These are phyloP conservation scores for Cladosporium phlei DNA, from an alignment of 2,329 filamentous ascomycete genomes.

Conservation along the genomic window DNA sequence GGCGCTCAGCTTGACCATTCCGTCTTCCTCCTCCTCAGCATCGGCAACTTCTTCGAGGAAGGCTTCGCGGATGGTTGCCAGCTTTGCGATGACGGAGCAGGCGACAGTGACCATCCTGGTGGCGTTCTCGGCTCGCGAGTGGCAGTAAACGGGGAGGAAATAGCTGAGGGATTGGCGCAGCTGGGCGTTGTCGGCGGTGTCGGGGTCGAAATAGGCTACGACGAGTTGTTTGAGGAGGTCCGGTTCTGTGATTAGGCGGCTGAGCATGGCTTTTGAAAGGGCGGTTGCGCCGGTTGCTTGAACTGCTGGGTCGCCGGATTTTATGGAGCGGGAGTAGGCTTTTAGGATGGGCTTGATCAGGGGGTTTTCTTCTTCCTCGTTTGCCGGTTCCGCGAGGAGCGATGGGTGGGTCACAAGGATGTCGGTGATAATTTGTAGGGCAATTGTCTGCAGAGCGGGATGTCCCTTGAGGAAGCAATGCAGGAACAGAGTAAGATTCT, in stretches of 20 bases:
- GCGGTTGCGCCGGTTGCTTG: constrained; percentile 77
- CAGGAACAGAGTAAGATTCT: constrained; percentile 56
- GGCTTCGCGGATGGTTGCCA: constrained; percentile 42
- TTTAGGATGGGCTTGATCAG: constrained; percentile 66
- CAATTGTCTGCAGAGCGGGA: constrained; percentile 80
- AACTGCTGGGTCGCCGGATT: constrained; percentile 66
- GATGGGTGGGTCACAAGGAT: constrained; percentile 85
- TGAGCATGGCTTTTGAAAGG: constrained; percentile 79
- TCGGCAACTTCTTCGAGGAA: constrained; percentile 44
- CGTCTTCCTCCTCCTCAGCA: constrained; percentile 65
- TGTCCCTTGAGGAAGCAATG: constrained; percentile 95
- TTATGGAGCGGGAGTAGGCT: constrained; percentile 77
- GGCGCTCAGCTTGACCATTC: constrained; percentile 68
- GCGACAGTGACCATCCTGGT: constrained; percentile 71
- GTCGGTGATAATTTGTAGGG: constrained; percentile 86
- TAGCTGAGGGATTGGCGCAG: constrained; percentile 85
- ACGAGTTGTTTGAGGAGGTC: constrained; percentile 77
- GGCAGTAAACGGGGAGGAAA: constrained; percentile 92
- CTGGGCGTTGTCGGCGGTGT: constrained; percentile 71
- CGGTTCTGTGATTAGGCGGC: constrained; percentile 67
- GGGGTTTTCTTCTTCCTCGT: constrained; percentile 39
- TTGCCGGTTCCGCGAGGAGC: constrained; percentile 57
- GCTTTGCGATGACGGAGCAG: constrained; percentile 67
- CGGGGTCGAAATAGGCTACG: constrained; percentile 80
- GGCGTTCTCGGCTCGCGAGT: constrained; percentile 76